Evolutionary conservation across 208 protist genomes (phyloP).

Genomic region (Leishmania gerbilli): DNA sequence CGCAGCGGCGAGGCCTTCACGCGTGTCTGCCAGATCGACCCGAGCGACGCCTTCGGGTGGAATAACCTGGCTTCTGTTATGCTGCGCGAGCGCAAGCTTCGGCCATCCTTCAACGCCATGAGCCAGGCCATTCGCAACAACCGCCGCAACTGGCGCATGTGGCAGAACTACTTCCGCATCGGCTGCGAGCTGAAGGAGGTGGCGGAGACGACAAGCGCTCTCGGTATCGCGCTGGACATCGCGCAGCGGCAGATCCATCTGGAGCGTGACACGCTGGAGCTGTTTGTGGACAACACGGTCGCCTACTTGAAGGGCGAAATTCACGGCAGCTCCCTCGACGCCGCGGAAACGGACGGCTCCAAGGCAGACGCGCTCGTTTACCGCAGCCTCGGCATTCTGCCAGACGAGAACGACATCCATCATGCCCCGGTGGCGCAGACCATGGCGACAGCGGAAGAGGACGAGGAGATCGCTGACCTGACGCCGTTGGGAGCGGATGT

Average conservation of each 20-base stretch:
- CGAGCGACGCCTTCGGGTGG: slow-evolving; percentile 89
- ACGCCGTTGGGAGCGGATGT: slow-evolving; percentile 42
- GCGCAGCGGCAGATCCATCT: slow-evolving; percentile 70
- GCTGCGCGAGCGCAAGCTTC: slow-evolving; percentile 72
- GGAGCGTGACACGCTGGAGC: slow-evolving; percentile 61
- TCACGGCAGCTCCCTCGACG: slow-evolving; percentile 45
- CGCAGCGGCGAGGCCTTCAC: slow-evolving; percentile 89
- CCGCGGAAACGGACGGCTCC: slow-evolving; percentile 13
- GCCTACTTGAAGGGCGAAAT: slow-evolving; percentile 81
- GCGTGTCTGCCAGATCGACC: slow-evolving; percentile 89
- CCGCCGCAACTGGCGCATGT: slow-evolving; percentile 90
- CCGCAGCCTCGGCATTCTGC: slow-evolving; percentile 31
- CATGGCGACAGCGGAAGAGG: slow-evolving; percentile 22
- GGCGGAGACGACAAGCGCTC: slow-evolving; percentile 79
- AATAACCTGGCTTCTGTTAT: slow-evolving; percentile 91
- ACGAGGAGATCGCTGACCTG: slow-evolving; percentile 26
- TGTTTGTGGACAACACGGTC: slow-evolving; percentile 81
- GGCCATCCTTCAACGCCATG: slow-evolving; percentile 90
- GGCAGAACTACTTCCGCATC: slow-evolving; percentile 93
- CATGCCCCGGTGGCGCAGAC: slow-evolving; percentile 32
- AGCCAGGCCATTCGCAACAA: slow-evolving; percentile 89
- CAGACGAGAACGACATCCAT: slow-evolving; percentile 35
- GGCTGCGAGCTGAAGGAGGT: slow-evolving; percentile 86
- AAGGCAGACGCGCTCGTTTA: slow-evolving; percentile 30
- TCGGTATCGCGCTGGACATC: slow-evolving; percentile 79